phyloP scores from a whole-genome alignment of 169 alveolate genomes.

The Eimeria praecox region DNA sequence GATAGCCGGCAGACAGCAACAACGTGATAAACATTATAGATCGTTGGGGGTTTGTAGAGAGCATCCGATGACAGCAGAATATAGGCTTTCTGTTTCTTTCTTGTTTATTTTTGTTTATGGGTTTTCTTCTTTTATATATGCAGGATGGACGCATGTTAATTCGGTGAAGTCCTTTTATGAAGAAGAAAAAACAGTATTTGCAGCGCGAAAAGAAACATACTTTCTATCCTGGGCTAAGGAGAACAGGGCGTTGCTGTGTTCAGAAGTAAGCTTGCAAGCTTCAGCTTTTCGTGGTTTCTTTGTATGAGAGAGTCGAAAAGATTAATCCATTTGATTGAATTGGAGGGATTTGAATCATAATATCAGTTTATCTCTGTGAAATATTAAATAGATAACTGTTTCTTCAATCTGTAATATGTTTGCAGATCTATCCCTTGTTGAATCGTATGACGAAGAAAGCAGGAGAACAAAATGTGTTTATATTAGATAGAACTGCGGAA shows the following conservation, averaged over 20 bases:
- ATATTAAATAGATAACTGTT: background rate
- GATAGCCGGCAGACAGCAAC: too few species aligned
- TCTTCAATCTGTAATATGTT: background rate
- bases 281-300: too few species aligned
- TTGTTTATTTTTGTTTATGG: background rate
- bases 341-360: background rate
- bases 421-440: conserved; percentile 28
- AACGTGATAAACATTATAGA: too few species aligned
- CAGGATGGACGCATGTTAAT: conserved; percentile 79
- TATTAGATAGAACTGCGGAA: conserved; percentile 27
- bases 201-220: conserved; percentile 42
- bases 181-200: conserved; percentile 43
- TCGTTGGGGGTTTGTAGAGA: too few species aligned
- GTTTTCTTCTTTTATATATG: background rate
- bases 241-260: conserved; percentile 62
- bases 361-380: too few species aligned
- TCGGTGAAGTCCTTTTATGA: conserved; percentile 68
- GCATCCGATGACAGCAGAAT: too few species aligned
- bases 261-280: conserved; percentile 14
- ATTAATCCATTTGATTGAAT: too few species aligned
- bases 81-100: too few species aligned
- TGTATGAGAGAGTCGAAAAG: background rate
- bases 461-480: conserved; percentile 24
- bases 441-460: conserved; percentile 23
- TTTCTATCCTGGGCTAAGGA: conserved; percentile 62